phyloP scores from a whole-genome alignment of 2,329 filamentous ascomycete genomes.

The Aspergillus awamori region DNA sequence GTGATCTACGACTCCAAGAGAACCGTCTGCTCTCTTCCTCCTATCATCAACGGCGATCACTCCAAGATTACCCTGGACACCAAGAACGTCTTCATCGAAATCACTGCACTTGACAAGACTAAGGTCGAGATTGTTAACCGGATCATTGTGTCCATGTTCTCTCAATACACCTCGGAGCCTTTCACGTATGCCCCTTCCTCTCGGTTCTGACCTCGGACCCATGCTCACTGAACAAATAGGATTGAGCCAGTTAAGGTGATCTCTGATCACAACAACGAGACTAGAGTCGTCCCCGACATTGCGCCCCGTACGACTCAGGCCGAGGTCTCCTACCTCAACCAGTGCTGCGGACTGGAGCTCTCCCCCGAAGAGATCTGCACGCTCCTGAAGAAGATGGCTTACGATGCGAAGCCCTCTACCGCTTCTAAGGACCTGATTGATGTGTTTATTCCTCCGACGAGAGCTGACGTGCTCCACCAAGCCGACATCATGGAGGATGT shows the following conservation, averaged over 20 bases:
- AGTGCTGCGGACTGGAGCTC: slow-evolving; percentile 80
- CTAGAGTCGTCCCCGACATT: slow-evolving; percentile 78
- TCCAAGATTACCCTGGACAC: slow-evolving; percentile 94
- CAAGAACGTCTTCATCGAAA: slow-evolving; percentile 94
- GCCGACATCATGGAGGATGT: slow-evolving; percentile 99
- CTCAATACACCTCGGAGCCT: slow-evolving; percentile 79
- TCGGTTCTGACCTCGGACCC: background rate
- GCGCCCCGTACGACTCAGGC: slow-evolving; percentile 75
- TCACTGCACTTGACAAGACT: slow-evolving; percentile 92
- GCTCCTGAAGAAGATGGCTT: slow-evolving; percentile 86
- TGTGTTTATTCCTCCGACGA: slow-evolving; percentile 81
- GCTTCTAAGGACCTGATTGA: slow-evolving; percentile 72
- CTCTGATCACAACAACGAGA: slow-evolving; percentile 86
- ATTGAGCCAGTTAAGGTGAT: slow-evolving; percentile 92
- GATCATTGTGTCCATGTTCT: slow-evolving; percentile 98
- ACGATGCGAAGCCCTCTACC: slow-evolving; percentile 74
- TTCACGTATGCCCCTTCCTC: slow-evolving; percentile 65
- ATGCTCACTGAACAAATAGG: slow-evolving; percentile 29
- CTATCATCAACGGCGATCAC: slow-evolving; percentile 96
- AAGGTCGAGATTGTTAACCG: slow-evolving; percentile 96
- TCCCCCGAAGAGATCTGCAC: slow-evolving; percentile 74
- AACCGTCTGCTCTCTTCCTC: slow-evolving; percentile 87
- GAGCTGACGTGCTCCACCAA: slow-evolving; percentile 93
- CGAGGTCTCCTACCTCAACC: slow-evolving; percentile 91
- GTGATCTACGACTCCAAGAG: slow-evolving; percentile 91